Conservation (phyloP, 805 yeast species). For the Diddensiella transvaalensis region DNA sequence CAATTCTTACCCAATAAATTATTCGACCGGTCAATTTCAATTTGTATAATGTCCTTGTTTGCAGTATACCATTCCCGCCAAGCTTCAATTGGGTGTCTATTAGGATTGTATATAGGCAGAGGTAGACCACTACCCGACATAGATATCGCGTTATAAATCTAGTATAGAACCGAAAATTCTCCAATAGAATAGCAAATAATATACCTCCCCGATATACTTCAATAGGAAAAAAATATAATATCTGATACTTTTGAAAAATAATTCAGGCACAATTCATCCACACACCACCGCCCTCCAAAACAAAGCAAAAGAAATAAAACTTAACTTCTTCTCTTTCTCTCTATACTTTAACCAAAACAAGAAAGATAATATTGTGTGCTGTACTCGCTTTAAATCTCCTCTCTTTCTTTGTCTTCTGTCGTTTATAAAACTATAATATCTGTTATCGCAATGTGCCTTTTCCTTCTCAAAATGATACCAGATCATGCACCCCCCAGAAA, state of each 20-base stretch:
- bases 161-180: neutral
- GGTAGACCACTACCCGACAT: neutral
- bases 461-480: neutral
- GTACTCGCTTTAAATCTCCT: no score
- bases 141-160: neutral
- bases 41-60: conserved; percentile 18
- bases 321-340: no score
- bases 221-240: neutral
- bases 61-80: conserved; percentile 31
- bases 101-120: conserved; percentile 22
- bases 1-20: conserved; percentile 11
- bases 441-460: neutral
- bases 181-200: neutral
- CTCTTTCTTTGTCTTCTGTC: no score
- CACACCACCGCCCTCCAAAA: neutral
- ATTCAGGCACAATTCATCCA: neutral
- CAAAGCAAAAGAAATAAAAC: neutral
- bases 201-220: neutral
- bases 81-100: conserved; percentile 29
- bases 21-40: conserved; percentile 17
- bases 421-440: no score
- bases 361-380: no score
- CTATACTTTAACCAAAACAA: no score
- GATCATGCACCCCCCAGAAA: no score
- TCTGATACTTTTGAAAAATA: no score